A percentile compares a stretch with the other conserved stretches of the same genome.
Evolutionary conservation across 352 stramenopile genomes (phyloP).

Genomic region (Phytopythium sindhum): DNA sequence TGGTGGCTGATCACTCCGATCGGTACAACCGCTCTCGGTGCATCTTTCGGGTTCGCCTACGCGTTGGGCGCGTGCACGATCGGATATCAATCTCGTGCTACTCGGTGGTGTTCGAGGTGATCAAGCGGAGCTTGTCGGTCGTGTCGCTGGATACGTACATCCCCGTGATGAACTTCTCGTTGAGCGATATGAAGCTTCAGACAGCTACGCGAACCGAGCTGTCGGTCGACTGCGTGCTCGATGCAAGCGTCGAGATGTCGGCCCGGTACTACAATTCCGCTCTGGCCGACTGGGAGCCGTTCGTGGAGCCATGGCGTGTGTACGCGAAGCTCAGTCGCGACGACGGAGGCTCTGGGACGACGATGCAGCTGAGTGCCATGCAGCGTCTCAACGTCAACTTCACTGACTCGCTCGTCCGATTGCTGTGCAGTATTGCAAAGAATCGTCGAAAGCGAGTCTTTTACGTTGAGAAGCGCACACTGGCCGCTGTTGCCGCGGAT

Average conservation of each 20-base stretch:
- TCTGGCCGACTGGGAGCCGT: conserved; percentile 85
- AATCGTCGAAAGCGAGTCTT: conserved; percentile 74
- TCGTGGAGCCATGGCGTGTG: conserved; percentile 80
- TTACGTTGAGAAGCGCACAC: conserved; percentile 69
- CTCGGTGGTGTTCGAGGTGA: conserved; percentile 86
- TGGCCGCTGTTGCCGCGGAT: conserved; percentile 71
- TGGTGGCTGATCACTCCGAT: conserved; percentile 42
- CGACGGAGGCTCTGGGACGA: conserved; percentile 48
- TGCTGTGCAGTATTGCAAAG: conserved; percentile 77
- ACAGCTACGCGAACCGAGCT: conserved; percentile 71
- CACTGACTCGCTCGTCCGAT: conserved; percentile 75
- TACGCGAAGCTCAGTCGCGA: conserved; percentile 67
- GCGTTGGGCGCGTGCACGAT: conserved; percentile 74
- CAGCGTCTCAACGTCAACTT: conserved; percentile 86
- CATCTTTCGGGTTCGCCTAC: conserved; percentile 62
- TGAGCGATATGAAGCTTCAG: conserved; percentile 82
- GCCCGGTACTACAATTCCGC: conserved; percentile 88
- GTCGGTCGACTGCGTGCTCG: conserved; percentile 51
- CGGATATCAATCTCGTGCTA: conserved; percentile 63
- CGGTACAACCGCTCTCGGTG: conserved; percentile 35
- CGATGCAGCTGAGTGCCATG: conserved; percentile 77
- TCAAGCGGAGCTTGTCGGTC: conserved; percentile 86
- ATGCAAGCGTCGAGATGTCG: conserved; percentile 78
- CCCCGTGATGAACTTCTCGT: conserved; percentile 85
- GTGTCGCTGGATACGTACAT: conserved; percentile 89